Evolutionary conservation across 208 protist genomes (phyloP).

Genomic region (Acanthamoeba sp.): DNA sequence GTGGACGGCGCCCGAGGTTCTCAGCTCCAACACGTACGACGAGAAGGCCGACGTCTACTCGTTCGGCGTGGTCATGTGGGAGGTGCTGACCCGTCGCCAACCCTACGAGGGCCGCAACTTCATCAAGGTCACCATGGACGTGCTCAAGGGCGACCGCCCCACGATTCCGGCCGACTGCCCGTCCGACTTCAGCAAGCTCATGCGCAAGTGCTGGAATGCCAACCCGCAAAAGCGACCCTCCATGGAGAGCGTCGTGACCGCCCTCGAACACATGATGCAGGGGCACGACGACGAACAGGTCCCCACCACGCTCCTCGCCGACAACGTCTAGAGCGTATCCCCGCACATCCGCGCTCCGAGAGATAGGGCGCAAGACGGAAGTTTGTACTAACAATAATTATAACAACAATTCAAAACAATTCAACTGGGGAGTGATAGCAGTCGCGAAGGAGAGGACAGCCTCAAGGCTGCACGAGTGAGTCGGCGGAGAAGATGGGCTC

Average conservation of each 20-base stretch:
- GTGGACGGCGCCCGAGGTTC: slow-evolving; percentile 85
- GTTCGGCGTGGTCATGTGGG: slow-evolving; percentile 86
- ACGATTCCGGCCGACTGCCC: slow-evolving; percentile 24
- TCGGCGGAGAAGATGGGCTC: neutral
- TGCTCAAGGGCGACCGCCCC: slow-evolving; percentile 24
- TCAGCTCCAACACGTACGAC: slow-evolving; percentile 73
- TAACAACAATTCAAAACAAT: no score
- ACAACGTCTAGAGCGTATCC: neutral
- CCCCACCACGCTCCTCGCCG: neutral
- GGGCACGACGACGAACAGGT: neutral
- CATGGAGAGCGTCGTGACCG: neutral
- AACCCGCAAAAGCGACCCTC: slow-evolving; percentile 18
- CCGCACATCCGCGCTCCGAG: neutral
- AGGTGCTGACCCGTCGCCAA: slow-evolving; percentile 83
- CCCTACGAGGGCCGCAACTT: slow-evolving; percentile 35
- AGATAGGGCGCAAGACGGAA: no score
- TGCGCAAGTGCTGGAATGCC: slow-evolving; percentile 39
- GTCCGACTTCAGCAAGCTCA: slow-evolving; percentile 33
- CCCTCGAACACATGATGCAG: slow-evolving; percentile 23
- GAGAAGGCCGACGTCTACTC: slow-evolving; percentile 86
- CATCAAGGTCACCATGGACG: slow-evolving; percentile 26
- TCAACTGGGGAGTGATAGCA: no score
- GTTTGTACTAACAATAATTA: no score
- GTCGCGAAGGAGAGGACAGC: no score
- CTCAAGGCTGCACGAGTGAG: neutral